Evolutionary conservation across 2,329 filamentous ascomycete species (phyloP).

Genomic region (Ophiostoma piceae): DNA sequence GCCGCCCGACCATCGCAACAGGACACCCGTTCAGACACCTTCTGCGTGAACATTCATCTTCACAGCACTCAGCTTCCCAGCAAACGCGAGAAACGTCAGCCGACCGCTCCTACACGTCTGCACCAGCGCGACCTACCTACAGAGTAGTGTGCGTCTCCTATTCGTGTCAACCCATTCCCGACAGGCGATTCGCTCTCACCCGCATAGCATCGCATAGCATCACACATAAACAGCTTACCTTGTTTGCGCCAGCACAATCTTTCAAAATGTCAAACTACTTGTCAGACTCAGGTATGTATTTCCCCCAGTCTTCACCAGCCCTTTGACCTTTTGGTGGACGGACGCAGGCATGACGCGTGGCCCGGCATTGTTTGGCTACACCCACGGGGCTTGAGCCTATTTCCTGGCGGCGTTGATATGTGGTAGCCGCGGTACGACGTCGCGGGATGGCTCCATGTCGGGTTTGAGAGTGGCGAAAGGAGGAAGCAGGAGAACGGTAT

Average conservation of each 20-base stretch:
- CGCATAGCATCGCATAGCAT: neutral
- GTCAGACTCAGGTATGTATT: slow-evolving; percentile 25
- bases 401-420: slow-evolving; percentile 9
- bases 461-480: neutral
- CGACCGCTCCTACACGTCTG: neutral
- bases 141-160: slow-evolving; percentile 1
- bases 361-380: slow-evolving; percentile 17
- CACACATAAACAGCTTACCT: neutral
- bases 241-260: slow-evolving; percentile 11
- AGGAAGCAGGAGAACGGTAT: neutral
- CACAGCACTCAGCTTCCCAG: neutral
- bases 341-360: slow-evolving; percentile 22
- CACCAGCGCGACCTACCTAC: neutral
- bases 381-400: slow-evolving; percentile 13
- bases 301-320: neutral
- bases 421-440: slow-evolving; percentile 6
- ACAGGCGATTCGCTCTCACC: neutral
- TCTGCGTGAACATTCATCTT: neutral
- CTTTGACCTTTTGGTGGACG: slow-evolving; percentile 1
- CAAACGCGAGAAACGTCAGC: slow-evolving; percentile 7
- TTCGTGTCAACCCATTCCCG: neutral
- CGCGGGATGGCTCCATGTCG: neutral
- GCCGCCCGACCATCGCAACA: slow-evolving; percentile 17
- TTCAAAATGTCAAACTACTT: slow-evolving; percentile 25
- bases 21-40: neutral